Percentiles rank a stretch among this genome's conserved stretches.
Evolutionary conservation across 2,329 filamentous ascomycete genomes (phyloP).

Genomic region (Myriosclerotinia curreyana): DNA sequence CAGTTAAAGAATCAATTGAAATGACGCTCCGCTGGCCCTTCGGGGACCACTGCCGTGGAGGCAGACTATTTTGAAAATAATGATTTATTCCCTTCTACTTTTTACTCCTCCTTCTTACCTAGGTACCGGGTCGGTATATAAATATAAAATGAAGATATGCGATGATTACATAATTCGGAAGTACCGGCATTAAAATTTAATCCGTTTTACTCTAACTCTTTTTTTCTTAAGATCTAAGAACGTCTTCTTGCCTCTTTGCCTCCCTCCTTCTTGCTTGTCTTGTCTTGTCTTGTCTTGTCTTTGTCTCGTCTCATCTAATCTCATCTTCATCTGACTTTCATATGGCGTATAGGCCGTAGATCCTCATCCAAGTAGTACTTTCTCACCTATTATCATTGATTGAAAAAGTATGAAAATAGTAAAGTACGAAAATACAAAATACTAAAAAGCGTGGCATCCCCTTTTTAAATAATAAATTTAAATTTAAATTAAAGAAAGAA

Average conservation of each 20-base stretch:
- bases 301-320: too few relatives aligned
- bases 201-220: too few relatives aligned
- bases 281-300: too few relatives aligned
- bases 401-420: background rate
- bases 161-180: conserved; percentile 3
- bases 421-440: background rate
- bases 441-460: conserved; percentile 8
- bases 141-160: too few relatives aligned
- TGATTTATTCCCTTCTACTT: too few relatives aligned
- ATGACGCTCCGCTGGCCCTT: conserved; percentile 1
- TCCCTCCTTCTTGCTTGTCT: too few relatives aligned
- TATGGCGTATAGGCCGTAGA: conserved; percentile 18
- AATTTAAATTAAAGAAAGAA: background rate
- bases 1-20: too few relatives aligned
- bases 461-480: background rate
- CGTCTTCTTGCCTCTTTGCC: too few relatives aligned
- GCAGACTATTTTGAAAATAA: conserved; percentile 2
- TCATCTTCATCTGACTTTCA: conserved; percentile 10
- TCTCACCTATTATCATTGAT: conserved; percentile 18
- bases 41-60: background rate
- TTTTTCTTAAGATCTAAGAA: too few relatives aligned
- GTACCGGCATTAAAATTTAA: conserved; percentile 8
- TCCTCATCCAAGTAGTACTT: background rate
- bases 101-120: too few relatives aligned
- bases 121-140: too few relatives aligned